Conservation (phyloP, 2,329 filamentous ascomycete genomes). For the Magnaporthiopsis incrustans region DNA sequence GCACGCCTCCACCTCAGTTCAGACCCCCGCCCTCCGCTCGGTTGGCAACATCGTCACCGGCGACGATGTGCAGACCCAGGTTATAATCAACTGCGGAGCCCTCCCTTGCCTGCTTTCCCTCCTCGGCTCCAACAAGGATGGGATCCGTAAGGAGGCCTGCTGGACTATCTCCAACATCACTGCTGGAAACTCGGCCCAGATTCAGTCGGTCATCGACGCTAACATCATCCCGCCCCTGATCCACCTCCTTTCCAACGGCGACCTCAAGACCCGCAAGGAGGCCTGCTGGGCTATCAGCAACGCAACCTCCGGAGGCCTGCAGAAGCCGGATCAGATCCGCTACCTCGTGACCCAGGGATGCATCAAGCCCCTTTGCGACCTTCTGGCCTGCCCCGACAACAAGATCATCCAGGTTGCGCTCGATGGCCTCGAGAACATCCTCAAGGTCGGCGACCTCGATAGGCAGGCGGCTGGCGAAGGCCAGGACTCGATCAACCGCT, state of each 20-base stretch:
- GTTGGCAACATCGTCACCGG: conserved; percentile 99
- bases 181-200: conserved; percentile 94
- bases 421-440: conserved; percentile 96
- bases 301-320: conserved; percentile 90
- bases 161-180: conserved; percentile 99
- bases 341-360: conserved; percentile 90
- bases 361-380: conserved; percentile 94
- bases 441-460: conserved; percentile 98
- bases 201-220: conserved; percentile 92
- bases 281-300: conserved; percentile 99
- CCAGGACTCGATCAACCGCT: conserved; percentile 82
- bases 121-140: conserved; percentile 94
- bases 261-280: conserved; percentile 98
- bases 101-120: conserved; percentile 88
- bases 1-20: conserved; percentile 96
- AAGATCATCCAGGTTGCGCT: conserved; percentile 99
- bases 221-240: conserved; percentile 96
- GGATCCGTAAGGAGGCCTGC: conserved; percentile 98
- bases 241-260: conserved; percentile 89
- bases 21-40: conserved; percentile 92
- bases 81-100: conserved; percentile 97
- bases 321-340: conserved; percentile 97
- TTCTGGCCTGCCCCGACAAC: conserved; percentile 94
- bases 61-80: conserved; percentile 96
- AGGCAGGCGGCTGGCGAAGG: conserved; percentile 77